These are phyloP conservation scores for Phalaenopsis equestris DNA, from an alignment of 106 monocot species.

Conservation along the genomic window DNA sequence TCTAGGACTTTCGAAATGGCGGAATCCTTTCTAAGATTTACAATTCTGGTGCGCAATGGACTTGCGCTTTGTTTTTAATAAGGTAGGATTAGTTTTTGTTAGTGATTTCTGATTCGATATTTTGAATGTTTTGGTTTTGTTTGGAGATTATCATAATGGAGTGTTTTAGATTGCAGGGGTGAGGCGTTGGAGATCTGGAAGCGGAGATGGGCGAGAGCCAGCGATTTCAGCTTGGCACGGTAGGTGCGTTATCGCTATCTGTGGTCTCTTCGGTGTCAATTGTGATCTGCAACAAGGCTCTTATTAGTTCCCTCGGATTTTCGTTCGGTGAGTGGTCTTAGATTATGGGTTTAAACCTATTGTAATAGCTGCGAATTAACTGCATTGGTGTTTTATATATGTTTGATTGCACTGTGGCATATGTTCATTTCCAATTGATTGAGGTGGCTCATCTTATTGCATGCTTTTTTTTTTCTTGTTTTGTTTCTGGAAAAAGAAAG, in stretches of 20 bases:
- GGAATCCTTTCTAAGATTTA: not conserved
- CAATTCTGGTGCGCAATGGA: not conserved
- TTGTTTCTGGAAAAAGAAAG: not conserved
- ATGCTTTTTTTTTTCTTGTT: not conserved
- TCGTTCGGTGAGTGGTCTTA: conserved; percentile 28
- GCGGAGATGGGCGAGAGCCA: conserved; percentile 28
- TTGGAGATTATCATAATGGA: not conserved
- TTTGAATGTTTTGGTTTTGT: not conserved
- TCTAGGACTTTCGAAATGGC: not conserved
- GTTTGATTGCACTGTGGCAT: not conserved
- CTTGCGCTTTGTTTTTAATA: not conserved
- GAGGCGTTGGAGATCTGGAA: not conserved
- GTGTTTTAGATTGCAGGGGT: not conserved
- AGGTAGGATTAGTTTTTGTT: not conserved
- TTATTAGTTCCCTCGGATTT: conserved; percentile 45
- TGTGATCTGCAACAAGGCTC: conserved; percentile 53
- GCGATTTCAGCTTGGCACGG: conserved; percentile 31
- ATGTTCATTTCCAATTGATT: not conserved
- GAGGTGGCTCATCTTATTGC: not conserved
- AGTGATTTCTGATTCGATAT: not conserved
- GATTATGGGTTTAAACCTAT: not conserved
- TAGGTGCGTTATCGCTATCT: conserved; percentile 38
- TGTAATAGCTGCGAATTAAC: not conserved
- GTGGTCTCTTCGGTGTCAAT: conserved; percentile 50
- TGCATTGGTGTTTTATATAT: not conserved